phyloP scores from a whole-genome alignment of 2,329 filamentous ascomycete species.

The Sporothrix luriei region DNA sequence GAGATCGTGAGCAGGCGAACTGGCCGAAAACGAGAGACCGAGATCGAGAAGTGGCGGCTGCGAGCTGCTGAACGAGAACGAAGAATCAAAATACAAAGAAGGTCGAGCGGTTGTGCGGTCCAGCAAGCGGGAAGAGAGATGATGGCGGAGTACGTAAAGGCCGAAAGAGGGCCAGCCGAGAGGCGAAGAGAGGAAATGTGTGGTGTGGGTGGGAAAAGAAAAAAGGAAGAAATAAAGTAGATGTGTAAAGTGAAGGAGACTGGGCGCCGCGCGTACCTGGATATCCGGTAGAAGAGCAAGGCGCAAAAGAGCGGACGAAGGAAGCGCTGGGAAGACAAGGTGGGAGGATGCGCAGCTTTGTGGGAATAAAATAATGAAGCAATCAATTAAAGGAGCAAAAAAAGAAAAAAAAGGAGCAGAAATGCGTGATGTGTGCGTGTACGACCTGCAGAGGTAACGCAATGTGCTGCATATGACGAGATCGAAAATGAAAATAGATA shows the following conservation, averaged over 20 bases:
- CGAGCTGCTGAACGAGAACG: slow-evolving; percentile 6
- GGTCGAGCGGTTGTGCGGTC: slow-evolving; percentile 3
- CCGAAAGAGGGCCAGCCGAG: not conserved
- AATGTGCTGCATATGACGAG: slow-evolving; percentile 28
- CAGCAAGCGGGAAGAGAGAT: slow-evolving; percentile 7
- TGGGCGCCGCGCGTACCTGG: slow-evolving; percentile 30
- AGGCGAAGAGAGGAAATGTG: not conserved
- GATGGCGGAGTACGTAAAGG: not conserved
- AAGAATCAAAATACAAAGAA: slow-evolving; percentile 9
- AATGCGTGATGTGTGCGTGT: slow-evolving; percentile 26
- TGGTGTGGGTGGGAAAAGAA: not conserved
- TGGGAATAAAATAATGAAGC: not conserved
- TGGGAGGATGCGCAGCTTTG: not conserved
- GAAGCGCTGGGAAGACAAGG: slow-evolving; percentile 6
- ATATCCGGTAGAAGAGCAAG: slow-evolving; percentile 15
- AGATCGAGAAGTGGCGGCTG: slow-evolving; percentile 2
- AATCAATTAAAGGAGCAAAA: slow-evolving; percentile 4
- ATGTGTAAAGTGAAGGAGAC: slow-evolving; percentile 19
- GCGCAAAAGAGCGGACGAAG: slow-evolving; percentile 14
- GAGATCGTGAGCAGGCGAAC: not conserved
- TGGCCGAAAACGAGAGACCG: not conserved
- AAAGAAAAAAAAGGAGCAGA: slow-evolving; percentile 6
- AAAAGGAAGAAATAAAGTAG: not conserved
- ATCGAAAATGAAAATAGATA: slow-evolving; percentile 13
- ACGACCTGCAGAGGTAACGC: slow-evolving; percentile 27